Evolutionary conservation across 495 filamentous ascomycete species (phyloP).

Genomic region (Aspergillus nanangensis): DNA sequence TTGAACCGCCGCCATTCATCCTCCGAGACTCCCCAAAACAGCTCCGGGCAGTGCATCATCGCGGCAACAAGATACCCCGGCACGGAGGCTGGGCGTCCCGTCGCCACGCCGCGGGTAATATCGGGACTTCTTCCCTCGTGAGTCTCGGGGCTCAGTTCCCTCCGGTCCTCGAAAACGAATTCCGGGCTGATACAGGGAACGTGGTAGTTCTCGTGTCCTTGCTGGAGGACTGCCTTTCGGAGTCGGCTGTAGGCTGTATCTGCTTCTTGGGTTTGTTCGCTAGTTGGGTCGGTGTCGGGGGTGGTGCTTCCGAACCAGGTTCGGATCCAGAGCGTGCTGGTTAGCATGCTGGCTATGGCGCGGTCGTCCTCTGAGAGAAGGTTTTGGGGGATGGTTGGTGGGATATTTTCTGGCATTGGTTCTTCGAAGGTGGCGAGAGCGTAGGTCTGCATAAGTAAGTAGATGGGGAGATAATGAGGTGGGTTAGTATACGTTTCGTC

Average conservation of each 20-base stretch:
- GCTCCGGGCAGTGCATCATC: slow-evolving; percentile 15
- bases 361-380: slow-evolving; percentile 1
- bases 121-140: neutral
- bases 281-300: neutral
- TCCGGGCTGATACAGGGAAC: slow-evolving; percentile 2
- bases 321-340: slow-evolving; percentile 7
- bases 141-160: slow-evolving; percentile 1
- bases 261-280: slow-evolving; percentile 6
- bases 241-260: slow-evolving; percentile 6
- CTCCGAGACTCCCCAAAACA: slow-evolving; percentile 5
- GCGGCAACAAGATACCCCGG: slow-evolving; percentile 7
- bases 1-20: slow-evolving; percentile 3
- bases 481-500: neutral
- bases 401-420: neutral
- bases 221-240: neutral
- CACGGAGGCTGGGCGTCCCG: slow-evolving; percentile 3
- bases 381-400: neutral
- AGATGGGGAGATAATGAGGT: neutral
- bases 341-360: slow-evolving; percentile 1
- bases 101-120: slow-evolving; percentile 1
- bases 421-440: neutral
- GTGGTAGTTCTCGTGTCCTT: too few species aligned
- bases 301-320: slow-evolving; percentile 17
- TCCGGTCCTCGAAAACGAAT: slow-evolving; percentile 7
- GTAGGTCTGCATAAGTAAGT: neutral